These are phyloP conservation scores for Metarhizium brunneum DNA, from an alignment of 2,329 filamentous ascomycete species.

Conservation along the genomic window DNA sequence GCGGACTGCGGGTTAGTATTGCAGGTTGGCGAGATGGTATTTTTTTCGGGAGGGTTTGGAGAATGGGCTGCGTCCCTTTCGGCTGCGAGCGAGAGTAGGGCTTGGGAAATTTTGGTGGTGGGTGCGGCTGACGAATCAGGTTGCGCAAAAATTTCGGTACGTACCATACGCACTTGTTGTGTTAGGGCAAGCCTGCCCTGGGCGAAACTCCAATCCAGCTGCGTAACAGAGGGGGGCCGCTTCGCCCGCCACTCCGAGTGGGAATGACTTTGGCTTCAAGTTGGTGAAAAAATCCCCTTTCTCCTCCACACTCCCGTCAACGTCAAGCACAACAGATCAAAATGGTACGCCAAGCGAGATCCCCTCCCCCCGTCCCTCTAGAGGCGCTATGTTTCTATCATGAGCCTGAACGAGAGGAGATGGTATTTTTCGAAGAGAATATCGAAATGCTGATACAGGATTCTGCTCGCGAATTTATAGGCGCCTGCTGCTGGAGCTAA, in stretches of 20 bases:
- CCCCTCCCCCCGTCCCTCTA: conserved; percentile 3
- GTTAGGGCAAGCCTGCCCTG: conserved; percentile 35
- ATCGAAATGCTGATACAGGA: conserved; percentile 6
- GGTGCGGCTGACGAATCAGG: conserved; percentile 26
- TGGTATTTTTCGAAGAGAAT: conserved; percentile 10
- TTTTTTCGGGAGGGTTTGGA: conserved; percentile 22
- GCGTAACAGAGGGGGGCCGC: conserved; percentile 11
- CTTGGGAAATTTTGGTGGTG: conserved; percentile 28
- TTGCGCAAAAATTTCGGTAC: conserved; percentile 15
- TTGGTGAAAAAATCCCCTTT: conserved; percentile 13
- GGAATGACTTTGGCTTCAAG: conserved; percentile 19
- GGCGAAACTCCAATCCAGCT: conserved; percentile 16
- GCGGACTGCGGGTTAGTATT: conserved; percentile 27
- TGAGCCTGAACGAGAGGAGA: neutral
- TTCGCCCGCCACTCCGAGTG: conserved; percentile 13
- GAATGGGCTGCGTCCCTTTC: conserved; percentile 18
- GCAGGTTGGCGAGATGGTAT: conserved; percentile 28
- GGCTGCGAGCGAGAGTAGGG: conserved; percentile 11
- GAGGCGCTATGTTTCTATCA: neutral
- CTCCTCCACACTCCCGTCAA: conserved; percentile 27
- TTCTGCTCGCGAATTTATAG: conserved; percentile 14
- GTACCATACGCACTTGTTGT: conserved; percentile 18
- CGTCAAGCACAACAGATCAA: conserved; percentile 33
- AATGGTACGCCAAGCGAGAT: conserved; percentile 27
- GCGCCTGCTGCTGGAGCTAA: conserved; percentile 37